Evolutionary conservation across 2,329 filamentous ascomycete species (phyloP).

Genomic region (Bipolaris bicolor): DNA sequence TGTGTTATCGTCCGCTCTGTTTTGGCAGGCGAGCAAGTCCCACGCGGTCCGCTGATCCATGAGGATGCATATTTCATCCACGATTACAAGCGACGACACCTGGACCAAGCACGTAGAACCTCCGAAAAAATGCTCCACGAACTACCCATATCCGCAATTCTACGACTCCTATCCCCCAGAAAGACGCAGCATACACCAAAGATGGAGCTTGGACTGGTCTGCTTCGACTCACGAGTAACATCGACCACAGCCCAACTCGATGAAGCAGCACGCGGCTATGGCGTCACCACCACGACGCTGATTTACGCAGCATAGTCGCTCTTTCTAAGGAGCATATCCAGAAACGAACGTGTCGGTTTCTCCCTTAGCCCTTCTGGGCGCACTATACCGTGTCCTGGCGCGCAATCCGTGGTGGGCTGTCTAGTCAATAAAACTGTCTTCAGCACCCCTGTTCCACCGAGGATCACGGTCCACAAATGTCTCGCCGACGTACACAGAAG

Average conservation of each 20-base stretch:
- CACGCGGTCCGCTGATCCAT: conserved; percentile 4
- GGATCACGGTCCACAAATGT: conserved; percentile 7
- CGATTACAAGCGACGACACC: conserved; percentile 10
- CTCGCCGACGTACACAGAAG: conserved; percentile 11
- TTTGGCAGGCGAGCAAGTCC: conserved; percentile 7
- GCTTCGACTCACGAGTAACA: not conserved
- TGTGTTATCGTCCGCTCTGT: conserved; percentile 7
- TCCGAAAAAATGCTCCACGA: conserved; percentile 9
- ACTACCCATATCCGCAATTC: not conserved
- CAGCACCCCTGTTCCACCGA: not conserved
- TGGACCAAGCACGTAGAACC: conserved; percentile 1
- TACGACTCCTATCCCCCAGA: not conserved
- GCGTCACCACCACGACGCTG: conserved; percentile 6
- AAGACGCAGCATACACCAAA: no score
- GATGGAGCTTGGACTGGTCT: not conserved
- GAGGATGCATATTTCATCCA: conserved; percentile 12
- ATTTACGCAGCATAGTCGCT: conserved; percentile 15
- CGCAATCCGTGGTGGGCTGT: conserved; percentile 3
- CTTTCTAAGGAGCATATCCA: conserved; percentile 11
- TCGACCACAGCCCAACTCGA: not conserved
- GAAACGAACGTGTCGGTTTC: conserved; percentile 11
- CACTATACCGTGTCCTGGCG: conserved; percentile 11
- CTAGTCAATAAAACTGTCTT: conserved; percentile 7
- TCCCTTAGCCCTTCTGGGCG: conserved; percentile 6
- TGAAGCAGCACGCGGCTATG: conserved; percentile 1